Base-by-base conservation (phyloP, 306 rosid genomes). In the Cicer judaicum region DNA sequence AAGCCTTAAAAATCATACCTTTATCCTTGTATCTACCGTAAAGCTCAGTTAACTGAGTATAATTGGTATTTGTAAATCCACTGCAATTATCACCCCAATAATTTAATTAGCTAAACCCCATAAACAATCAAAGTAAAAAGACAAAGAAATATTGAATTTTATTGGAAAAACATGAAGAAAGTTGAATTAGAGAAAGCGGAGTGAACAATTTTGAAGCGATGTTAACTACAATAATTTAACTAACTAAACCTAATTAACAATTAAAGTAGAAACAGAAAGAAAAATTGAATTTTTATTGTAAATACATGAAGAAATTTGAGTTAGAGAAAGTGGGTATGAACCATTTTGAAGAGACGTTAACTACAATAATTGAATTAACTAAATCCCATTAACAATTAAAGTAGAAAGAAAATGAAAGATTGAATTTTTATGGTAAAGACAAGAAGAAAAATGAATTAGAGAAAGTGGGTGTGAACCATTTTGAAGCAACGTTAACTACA, bases 261-360 rank as follows among this genome's bases (percentile, higher is more conserved):
- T 49, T 15, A 43, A n/a, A 77, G 41, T 2, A 41, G 4, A 41
- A 14, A 34, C 14, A 76, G 1, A 72, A 63, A 7, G 29, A 79
- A 47, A 39, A 61, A 36, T 64, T 14, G 62, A 42, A 12, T 52
- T 54, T 68, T 39, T 49, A 72, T 53, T 7, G 13, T 18, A 49
- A 63, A 42, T 18, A 62, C 6, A 36, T 8, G 48, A 43, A 46
- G 19, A 14, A 66, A 1, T 6, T 64, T 5, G 21, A 29, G 8
- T 7, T 7, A 65, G 7, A 53, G 75, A 72, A 53, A 15, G 15
- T 2, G 36, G 70, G 34, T 15, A 11, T 44, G 6, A 38, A 56
- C 97, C 97, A 92, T 90, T 90, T 87, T 60, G 97, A 92, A 78
- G 97, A 96, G 19, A 92, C 97, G 77, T 92, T 92, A 62, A 92